phyloP scores from a whole-genome alignment of 2,329 filamentous ascomycete species.

The Microdochium nivale region DNA sequence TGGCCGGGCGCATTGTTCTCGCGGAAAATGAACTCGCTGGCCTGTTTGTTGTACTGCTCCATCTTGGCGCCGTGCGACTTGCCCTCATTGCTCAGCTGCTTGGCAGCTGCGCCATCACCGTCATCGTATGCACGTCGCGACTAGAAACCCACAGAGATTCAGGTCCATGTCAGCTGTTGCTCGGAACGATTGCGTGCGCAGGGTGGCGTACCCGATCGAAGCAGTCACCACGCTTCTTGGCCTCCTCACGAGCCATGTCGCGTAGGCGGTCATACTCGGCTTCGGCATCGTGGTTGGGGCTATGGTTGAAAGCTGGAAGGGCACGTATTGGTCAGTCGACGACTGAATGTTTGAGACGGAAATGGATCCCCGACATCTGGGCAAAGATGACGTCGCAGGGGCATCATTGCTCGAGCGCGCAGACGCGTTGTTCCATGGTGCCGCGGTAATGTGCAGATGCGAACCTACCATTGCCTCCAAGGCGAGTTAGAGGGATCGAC shows the following conservation, averaged over 20 bases:
- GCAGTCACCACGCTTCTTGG: constrained; percentile 66
- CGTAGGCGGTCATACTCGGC: constrained; percentile 88
- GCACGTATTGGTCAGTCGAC: not conserved
- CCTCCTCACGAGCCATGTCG: constrained; percentile 73
- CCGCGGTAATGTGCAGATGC: constrained; percentile 3
- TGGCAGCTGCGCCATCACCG: constrained; percentile 77
- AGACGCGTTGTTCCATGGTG: not conserved
- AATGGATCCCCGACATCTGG: not conserved
- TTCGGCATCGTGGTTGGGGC: constrained; percentile 59
- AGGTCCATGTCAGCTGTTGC: not conserved
- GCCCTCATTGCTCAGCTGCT: constrained; percentile 75
- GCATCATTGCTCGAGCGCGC: not conserved
- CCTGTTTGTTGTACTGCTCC: constrained; percentile 84
- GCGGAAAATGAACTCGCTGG: constrained; percentile 88
- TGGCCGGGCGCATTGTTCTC: constrained; percentile 79
- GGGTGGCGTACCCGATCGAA: constrained; percentile 54
- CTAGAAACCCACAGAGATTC: constrained; percentile 24
- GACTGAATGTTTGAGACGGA: not conserved
- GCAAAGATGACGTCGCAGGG: not conserved
- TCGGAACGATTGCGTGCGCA: not conserved
- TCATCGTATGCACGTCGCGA: constrained; percentile 71
- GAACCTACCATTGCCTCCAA: constrained; percentile 14
- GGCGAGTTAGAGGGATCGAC: constrained; percentile 14
- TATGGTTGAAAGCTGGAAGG: constrained; percentile 64
- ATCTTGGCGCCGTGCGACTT: constrained; percentile 71